These are phyloP conservation scores for Physocladia obscura DNA, from an alignment of 192 early-diverging fungal species.

Conservation along the genomic window DNA sequence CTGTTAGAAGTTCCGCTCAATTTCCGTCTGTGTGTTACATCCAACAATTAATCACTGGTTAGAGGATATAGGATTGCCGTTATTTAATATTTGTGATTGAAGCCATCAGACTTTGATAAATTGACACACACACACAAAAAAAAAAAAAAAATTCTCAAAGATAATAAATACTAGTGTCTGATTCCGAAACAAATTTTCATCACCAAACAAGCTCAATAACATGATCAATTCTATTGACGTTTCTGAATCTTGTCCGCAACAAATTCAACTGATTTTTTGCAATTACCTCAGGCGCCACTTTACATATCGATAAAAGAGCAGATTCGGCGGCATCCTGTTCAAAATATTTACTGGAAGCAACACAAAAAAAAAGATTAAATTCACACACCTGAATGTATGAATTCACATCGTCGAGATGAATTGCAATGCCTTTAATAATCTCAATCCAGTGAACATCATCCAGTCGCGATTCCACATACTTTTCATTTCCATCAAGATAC, in stretches of 20 bases:
- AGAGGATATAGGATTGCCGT: no score
- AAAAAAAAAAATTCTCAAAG: no score
- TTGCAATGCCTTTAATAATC: conserved; percentile 50
- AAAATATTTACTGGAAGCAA: background rate
- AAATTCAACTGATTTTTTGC: conserved; percentile 3
- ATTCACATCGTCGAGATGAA: conserved; percentile 63
- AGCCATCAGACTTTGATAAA: background rate
- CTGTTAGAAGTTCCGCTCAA: no score
- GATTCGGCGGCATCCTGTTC: background rate
- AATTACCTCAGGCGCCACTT: background rate
- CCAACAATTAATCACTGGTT: no score
- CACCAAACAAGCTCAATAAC: background rate
- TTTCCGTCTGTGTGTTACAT: no score
- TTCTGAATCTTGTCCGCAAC: background rate
- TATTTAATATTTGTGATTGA: background rate
- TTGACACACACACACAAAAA: background rate
- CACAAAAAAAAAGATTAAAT: background rate
- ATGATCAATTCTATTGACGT: background rate
- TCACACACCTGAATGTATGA: conserved; percentile 38
- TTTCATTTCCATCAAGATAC: conserved; percentile 15
- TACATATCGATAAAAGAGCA: background rate
- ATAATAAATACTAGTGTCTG: no score
- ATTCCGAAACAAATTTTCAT: background rate
- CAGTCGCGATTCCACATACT: conserved; percentile 44
- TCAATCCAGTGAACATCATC: conserved; percentile 52